Evolutionary conservation across 148 eudicot genomes (phyloP), one percentile per base, ranked within the genome.

Genomic region (Silene latifolia): DNA sequence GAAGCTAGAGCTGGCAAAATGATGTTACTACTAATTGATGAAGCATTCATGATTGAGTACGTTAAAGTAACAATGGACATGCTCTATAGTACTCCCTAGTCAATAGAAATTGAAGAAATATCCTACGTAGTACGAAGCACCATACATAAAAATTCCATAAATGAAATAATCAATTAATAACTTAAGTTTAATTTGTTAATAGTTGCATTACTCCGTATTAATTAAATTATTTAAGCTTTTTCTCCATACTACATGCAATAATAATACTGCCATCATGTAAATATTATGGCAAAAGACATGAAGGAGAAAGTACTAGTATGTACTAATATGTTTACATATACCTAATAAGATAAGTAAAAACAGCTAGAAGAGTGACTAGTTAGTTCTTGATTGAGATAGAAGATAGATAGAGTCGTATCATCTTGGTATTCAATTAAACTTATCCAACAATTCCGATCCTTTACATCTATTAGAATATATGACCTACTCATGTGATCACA

Each of bases 361-460:
- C 48, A n/a, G 0, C 7, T 24, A 65, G 39, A 61, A 48, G 44
- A 24, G 10, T 14, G 4, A 13, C 4, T 51, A 13, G 54, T 75
- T 66, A 17, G 56, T 25, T 69, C 0, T 53, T 54, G 69, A 27
- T 51, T 75, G 46, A 66, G 78, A 75, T 65, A 64, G 12, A 39
- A 7, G 18, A 15, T 51, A 3, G 77, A 32, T 74, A 46, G 44
- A 74, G 69, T 63, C 61, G 61, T 74, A 20, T 21, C 17, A 73
- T 46, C 3, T 44, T 21, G 58, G 59, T 75, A 13, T 32, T 32
- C 3, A 32, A 32, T 32, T 32, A 35, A 66, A 75, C 77, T 75
- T 67, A 75, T 67, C 78, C 78, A 75, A 66, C 72, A 69, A 5
- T 25, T n/a, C 1, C 23, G 47, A 24, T 15, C 23, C 23, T 42